Base-by-base conservation (phyloP, 2,329 filamentous ascomycete species). In the Calonectria fujianensis region DNA sequence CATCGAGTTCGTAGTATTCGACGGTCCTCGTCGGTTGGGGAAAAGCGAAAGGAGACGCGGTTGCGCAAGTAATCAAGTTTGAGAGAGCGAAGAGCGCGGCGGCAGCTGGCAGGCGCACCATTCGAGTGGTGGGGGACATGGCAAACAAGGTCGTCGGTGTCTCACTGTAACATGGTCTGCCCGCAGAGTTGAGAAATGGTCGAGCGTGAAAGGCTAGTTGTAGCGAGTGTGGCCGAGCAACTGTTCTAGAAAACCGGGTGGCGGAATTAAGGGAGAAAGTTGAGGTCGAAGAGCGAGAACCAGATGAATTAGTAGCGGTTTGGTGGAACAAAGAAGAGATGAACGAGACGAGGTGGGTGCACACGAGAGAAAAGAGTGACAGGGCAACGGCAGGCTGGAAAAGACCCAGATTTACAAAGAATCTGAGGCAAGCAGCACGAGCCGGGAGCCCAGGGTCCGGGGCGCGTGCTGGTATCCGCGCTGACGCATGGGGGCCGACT, bases 11-110 rank as follows among this genome's bases (percentile, higher is more conserved):
- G 69, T 80, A 84, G 24, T 82, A 80, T 31, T 80, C 80, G 65
- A 88, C 73, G 1, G 85, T 82, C 71, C 82, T 81, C 9, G 87
- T 88, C 69, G 87, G 84, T 51, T 83, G 84, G 24, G 87, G 87
- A 20, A 88, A 79, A 61, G 81, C 84, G 80, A 88, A 83, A 50
- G 82, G 84, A 81, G 88, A 83, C 57, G 83, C 84, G n/a, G 81
- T 73, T 24, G 84, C 80, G 70, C 83, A 74, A 41, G 80, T 78
- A 75, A 85, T 76, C 39, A 86, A 78, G 52, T 80, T 79, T 66
- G 82, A 81, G 75, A 87, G 72, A 63, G 86, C 74, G 51, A 87
- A 79, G 59, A 83, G 78, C 52, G 83, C 81, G 39, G 83, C 81
- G 50, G 83, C 79, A 9, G 82, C 80, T 24, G 86, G 84, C 54